Base-by-base conservation (phyloP, 2,329 filamentous ascomycete genomes). In the Drechslera avenae region DNA sequence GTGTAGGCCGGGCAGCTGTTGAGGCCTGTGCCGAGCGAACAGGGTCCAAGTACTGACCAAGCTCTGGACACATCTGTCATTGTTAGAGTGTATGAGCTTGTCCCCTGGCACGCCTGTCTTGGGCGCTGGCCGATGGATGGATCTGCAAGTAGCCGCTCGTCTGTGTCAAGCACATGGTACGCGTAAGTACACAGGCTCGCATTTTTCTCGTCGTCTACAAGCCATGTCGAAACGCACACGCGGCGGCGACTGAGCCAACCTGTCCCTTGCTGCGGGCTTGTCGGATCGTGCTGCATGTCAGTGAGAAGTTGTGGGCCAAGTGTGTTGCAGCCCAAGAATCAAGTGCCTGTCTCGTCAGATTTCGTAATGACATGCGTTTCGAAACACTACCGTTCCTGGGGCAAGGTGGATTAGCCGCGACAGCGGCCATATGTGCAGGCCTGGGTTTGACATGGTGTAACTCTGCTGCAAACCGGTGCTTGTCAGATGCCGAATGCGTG, bases 401-500 rank as follows among this genome's bases (percentile, higher is more conserved):
- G 26, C 31, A 17, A 39, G 19, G 13, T 23, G 26, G n/a, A 30
- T 30, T 41, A 28, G 21, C 7, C 26, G 26, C 17, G 35, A 46
- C 42, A 46, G 26, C 21, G 36, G 36, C 36, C 12, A 26, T 43
- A 32, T 17, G 35, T 28, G 23, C 30, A 46, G 41, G 36, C 34
- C 36, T 48, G 23, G 40, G 37, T 42, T 44, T 42, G 30, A 45
- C 14, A 23, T 43, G n/a, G 39, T 55, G 40, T 43, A 46, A 46
- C 42, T 51, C 37, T 43, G 34, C 30, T n/a, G 44, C 34, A 35
- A 33, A 43, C 19, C 28, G 45, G 39, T 45, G 44, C 44, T 33
- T 54, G 47, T 48, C 49, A 51, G 33, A 46, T 36, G 23, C 47
- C 30, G 23, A 18, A 21, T 35, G 53, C 37, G 28, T 50, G 46